These are phyloP conservation scores for Lactarius akahatsu DNA, from an alignment of 768 basidiomycete genomes.

Conservation along the genomic window DNA sequence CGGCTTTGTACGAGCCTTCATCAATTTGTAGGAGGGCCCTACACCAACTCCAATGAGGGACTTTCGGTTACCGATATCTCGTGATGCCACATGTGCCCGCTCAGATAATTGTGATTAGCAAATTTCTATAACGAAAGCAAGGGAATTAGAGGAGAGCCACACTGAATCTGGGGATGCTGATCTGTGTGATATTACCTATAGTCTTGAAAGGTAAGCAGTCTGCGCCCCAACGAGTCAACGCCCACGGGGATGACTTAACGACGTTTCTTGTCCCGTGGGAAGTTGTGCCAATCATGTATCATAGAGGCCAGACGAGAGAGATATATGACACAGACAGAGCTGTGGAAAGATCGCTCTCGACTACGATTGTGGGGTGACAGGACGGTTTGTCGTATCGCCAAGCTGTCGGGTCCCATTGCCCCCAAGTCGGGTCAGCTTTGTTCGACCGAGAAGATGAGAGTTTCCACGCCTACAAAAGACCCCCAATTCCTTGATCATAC, in stretches of 20 bases:
- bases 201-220: slow-evolving; percentile 3
- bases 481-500: not conserved
- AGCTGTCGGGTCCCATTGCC: not conserved
- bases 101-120: not conserved
- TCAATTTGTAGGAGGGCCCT: too few relatives aligned
- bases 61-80: not conserved
- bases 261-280: not conserved
- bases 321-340: not conserved
- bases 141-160: not conserved
- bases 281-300: not conserved
- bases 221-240: not conserved
- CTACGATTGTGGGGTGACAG: not conserved
- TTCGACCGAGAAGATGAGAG: not conserved
- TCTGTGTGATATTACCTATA: slow-evolving; percentile 2
- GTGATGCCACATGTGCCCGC: not conserved
- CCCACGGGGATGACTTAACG: not conserved
- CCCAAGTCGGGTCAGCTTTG: not conserved
- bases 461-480: not conserved
- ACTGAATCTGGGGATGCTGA: not conserved
- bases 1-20: too few relatives aligned
- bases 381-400: not conserved
- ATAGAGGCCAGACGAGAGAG: not conserved
- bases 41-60: too few relatives aligned
- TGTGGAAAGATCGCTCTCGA: not conserved
- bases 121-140: not conserved